Evolutionary conservation across 306 rosid species (phyloP).

Genomic region (Arachis stenosperma): DNA sequence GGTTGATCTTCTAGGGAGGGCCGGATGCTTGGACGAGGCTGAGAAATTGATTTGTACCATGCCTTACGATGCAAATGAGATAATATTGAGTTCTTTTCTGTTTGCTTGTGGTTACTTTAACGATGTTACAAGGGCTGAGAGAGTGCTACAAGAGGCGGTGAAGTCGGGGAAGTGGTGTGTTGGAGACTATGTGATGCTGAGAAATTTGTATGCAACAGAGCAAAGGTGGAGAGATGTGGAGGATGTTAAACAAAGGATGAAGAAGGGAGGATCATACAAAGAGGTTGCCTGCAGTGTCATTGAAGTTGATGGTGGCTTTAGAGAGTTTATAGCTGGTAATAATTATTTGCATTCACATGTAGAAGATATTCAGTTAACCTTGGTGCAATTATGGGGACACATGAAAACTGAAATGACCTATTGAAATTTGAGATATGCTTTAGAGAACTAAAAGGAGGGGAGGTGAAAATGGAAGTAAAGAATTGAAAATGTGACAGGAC

Average conservation of each 20-base stretch:
- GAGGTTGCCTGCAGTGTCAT: conserved; percentile 67
- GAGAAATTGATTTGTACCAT: conserved; percentile 59
- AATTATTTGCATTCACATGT: conserved; percentile 35
- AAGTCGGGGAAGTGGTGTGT: conserved; percentile 46
- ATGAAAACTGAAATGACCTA: conserved; percentile 50
- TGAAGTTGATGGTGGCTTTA: conserved; percentile 60
- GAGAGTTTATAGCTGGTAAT: conserved; percentile 61
- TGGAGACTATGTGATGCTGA: conserved; percentile 63
- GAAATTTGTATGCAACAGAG: conserved; percentile 64
- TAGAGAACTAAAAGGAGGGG: conserved; percentile 1
- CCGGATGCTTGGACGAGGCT: conserved; percentile 74
- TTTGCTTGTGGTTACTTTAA: conserved; percentile 63
- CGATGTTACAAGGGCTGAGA: conserved; percentile 63
- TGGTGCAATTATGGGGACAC: conserved; percentile 60
- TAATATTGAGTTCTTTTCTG: conserved; percentile 67
- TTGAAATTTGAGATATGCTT: conserved; percentile 13
- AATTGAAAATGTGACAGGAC: background rate
- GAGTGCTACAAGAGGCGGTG: conserved; percentile 51
- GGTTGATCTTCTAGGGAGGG: conserved; percentile 74
- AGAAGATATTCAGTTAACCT: conserved; percentile 45
- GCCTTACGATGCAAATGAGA: conserved; percentile 68
- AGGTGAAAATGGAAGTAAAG: background rate
- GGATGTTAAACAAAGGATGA: conserved; percentile 58
- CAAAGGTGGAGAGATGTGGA: conserved; percentile 70
- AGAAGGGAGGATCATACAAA: conserved; percentile 55